These are phyloP conservation scores for Martensiomyces pterosporus DNA, from an alignment of 192 early-diverging fungal species.

Conservation along the genomic window DNA sequence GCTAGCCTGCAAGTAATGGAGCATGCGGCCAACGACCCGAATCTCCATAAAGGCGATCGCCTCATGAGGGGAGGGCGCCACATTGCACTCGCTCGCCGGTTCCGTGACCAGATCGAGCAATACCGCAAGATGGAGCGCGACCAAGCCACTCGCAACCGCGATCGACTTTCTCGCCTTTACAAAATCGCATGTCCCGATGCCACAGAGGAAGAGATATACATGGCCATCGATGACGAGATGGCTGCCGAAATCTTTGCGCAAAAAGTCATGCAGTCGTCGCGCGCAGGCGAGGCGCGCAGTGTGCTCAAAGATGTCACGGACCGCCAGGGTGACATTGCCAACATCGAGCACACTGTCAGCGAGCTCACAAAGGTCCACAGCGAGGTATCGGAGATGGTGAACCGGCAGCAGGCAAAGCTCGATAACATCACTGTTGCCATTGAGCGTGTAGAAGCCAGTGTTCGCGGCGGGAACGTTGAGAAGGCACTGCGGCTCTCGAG, in stretches of 20 bases:
- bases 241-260: constrained; percentile 11
- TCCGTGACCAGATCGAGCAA: constrained; percentile 10
- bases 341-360: constrained; percentile 18
- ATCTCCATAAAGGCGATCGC: constrained; percentile 9
- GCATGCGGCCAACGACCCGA: constrained; percentile 5
- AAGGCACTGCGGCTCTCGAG: background rate
- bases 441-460: constrained; percentile 11
- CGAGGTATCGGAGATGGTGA: constrained; percentile 23
- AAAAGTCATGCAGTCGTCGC: background rate
- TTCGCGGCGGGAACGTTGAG: constrained; percentile 3
- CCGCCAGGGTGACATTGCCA: constrained; percentile 28
- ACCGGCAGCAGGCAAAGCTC: constrained; percentile 32
- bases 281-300: constrained; percentile 15
- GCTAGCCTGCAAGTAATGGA: constrained; percentile 11
- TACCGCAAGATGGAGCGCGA: constrained; percentile 29
- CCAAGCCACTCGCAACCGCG: constrained; percentile 19
- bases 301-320: constrained; percentile 30
- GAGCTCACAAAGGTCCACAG: constrained; percentile 21
- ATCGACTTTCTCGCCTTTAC: constrained; percentile 25
- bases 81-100: constrained; percentile 4
- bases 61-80: constrained; percentile 8
- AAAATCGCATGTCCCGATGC: constrained; percentile 20
- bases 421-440: constrained; percentile 24
- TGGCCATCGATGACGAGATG: constrained; percentile 11
- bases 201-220: constrained; percentile 17